Base-by-base conservation (phyloP, 768 basidiomycete species). In the Cystofilobasidium ferigula region DNA sequence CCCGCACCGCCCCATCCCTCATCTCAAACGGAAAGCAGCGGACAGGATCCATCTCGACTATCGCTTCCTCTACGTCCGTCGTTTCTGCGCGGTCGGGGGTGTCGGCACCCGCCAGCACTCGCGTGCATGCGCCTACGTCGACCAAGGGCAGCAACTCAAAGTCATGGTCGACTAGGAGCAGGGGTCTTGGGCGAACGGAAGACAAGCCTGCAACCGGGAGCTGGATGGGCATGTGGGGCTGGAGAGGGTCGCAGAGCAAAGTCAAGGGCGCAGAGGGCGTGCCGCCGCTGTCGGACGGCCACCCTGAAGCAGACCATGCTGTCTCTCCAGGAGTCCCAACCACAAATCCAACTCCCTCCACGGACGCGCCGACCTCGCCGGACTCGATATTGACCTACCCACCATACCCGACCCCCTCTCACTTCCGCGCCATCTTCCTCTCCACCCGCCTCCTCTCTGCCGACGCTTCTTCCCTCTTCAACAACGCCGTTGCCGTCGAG, bases 361-460 rank as follows among this genome's bases (percentile, higher is more conserved):
- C 40, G 18, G 54, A 14, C 18, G 54, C n/a, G 20, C 30, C 24
- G 6, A 18, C 57, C 26, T 34, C n/a, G 24, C 10, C 35, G 13
- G 40, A 22, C 20, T 9, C 35, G 13, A 6, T 12, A 36, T 35
- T 28, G n/a, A 10, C 20, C 35, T 13, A 26, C 20, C 45, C 57
- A 38, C 43, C 40, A 20, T 32, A 35, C 24, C 35, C 38, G 18
- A 36, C 61, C 24, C 53, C 65, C 0, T 24, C 32, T 16, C 65
- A 67, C 32, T 62, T 61, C 60, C 48, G 48, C 38, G 65, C 65
- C 20, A 42, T 67, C 42, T 67, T 67, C 22, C 59, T 67, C 40
- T 54, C 65, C 16, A 67, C 65, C 13, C 59, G 65, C 12, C 36
- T 67, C 36, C 34, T 67, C 42, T 61, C 65, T 13, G 34, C 60